Evolutionary conservation across 2,329 filamentous ascomycete genomes (phyloP), one percentile per base, ranked within the genome.

Genomic region (Amylocarpus encephaloides): DNA sequence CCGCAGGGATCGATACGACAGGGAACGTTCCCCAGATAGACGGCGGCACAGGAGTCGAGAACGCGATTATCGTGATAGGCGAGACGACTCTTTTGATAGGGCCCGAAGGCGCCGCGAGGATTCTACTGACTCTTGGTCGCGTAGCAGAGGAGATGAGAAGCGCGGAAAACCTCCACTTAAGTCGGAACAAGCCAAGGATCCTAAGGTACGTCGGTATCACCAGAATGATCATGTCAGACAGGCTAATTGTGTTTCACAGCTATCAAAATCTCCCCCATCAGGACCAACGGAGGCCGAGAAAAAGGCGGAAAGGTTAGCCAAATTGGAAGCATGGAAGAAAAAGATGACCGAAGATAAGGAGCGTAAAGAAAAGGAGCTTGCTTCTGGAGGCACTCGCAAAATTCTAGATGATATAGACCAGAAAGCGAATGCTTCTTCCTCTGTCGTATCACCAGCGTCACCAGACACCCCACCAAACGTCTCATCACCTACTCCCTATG

Each of bases 311-410:
- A 77, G 87, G 55, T 75, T 90, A 39, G 88, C 88, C 26, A 91
- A 88, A 65, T 71, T 95, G 26, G 88, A 92, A 66, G 87, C 88
- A 50, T 95, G 90, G 91, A 95, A 95, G 71, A 86, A 89, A 69
- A 92, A 91, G 70, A 85, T 89, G 65, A 75, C 76, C 5, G 86
- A 88, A 57, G 82, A 83, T 64, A 84, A 85, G 59, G 84, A 85
- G 60, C 79, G 78, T 55, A 88, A 88, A 65, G 80, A 86, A 64
- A 83, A 81, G 62, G 80, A 86, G 61, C 76, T 83, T 40, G 81
- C 80, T 47, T 74, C 79, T 36, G 80, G 79, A 51, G 82, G 81
- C 56, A 78, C 83, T 35, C 75, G 80, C 59, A 86, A 78, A 60
- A 78, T 89, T 49, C 72, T 86, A 50, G 82, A 84, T 61, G 81